Evolutionary conservation across 768 basidiomycete genomes (phyloP).

Genomic region (Daedaleopsis nitida): DNA sequence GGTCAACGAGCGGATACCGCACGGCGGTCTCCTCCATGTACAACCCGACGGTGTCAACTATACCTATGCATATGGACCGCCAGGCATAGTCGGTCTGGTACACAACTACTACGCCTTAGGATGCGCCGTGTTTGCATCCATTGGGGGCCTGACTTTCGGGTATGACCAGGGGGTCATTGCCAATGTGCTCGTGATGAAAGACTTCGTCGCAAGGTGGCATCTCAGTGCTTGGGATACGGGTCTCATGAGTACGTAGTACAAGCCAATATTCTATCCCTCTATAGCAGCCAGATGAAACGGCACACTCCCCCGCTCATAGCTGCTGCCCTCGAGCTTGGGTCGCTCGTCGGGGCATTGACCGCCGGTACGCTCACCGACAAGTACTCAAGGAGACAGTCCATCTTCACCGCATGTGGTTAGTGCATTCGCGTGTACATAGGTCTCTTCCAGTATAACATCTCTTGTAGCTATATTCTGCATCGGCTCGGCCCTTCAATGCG

Average conservation of each 20-base stretch:
- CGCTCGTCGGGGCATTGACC: constrained; percentile 70
- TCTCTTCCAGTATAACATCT: background rate
- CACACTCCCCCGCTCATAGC: constrained; percentile 42
- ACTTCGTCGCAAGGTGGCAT: constrained; percentile 70
- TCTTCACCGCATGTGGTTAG: constrained; percentile 69
- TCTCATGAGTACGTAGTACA: constrained; percentile 61
- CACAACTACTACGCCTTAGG: constrained; percentile 66
- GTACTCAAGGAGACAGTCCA: constrained; percentile 66
- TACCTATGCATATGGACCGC: constrained; percentile 73
- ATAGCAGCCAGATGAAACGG: background rate
- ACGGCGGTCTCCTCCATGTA: constrained; percentile 21
- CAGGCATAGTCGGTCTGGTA: constrained; percentile 62
- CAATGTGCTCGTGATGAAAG: constrained; percentile 81
- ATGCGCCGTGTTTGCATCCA: constrained; percentile 74
- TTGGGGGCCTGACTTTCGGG: constrained; percentile 79
- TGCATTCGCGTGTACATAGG: background rate
- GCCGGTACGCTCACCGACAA: constrained; percentile 71
- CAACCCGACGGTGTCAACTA: constrained; percentile 39
- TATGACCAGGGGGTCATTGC: constrained; percentile 89
- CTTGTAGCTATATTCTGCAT: constrained; percentile 64
- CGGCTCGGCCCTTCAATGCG: constrained; percentile 70
- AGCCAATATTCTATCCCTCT: background rate
- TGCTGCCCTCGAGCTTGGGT: constrained; percentile 76
- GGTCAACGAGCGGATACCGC: constrained; percentile 2
- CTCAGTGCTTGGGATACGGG: constrained; percentile 74